Evolutionary conservation across 345 rosid genomes (phyloP), one percentile per base, ranked within the genome.

Genomic region (Ceriops zippeliana): DNA sequence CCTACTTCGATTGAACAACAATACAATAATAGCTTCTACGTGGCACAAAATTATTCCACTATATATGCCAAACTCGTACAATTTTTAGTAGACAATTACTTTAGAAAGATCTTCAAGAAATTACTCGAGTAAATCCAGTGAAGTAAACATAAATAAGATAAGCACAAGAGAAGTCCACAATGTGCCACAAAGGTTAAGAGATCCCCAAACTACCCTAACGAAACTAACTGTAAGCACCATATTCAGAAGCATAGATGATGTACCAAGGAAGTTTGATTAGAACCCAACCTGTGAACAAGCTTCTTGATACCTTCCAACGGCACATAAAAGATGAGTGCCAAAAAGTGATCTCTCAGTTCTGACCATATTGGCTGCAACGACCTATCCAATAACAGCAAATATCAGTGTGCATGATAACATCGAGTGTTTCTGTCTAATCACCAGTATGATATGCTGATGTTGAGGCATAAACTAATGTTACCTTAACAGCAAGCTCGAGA

Each of bases 301-400:
- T 81, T 93, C 98, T 73, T 89, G 98, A 80, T 93, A 81, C 75
- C 96, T 89, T 73, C 98, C 98, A 66, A 93, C 98, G 19, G 97
- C 97, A 75, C 98, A 91, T 30, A 91, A 88, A 75, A 93, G 97
- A 85, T 93, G 98, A 64, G 84, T 93, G 74, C 93, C 98, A 61
- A 96, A 82, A 61, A 91, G 80, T 57, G 97, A 93, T 73, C 87
- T 83, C 78, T 91, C 97, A 46, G 95, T 89, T 80, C 88, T 78
- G 49, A 93, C 98, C 97, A 91, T 91, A 81, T 93, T 93, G 74
- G 98, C 98, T 52, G 98, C 98, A 73, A 91, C 91, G 66, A 93
- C 98, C 98, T 93, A 74, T 61, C 15, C 32, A 31, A 26, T 38
- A 46, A 38, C 11, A n/a, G 17, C 5, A 56, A 27, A 22, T 22